These are phyloP conservation scores for Raphanus raphanistrum DNA, from an alignment of 345 rosid genomes.

Conservation along the genomic window DNA sequence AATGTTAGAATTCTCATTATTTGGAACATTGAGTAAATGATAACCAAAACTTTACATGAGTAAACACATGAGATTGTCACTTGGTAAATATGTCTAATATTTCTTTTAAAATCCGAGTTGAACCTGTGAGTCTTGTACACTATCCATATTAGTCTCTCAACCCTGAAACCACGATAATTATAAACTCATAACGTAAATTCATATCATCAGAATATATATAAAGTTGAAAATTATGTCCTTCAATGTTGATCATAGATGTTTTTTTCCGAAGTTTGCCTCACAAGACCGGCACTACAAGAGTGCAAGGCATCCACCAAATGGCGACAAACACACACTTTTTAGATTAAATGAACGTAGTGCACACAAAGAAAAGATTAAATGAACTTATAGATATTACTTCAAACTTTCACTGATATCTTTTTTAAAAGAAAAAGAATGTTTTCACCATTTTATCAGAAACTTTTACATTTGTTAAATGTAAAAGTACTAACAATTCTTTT, in stretches of 20 bases:
- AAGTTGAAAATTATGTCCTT: neutral
- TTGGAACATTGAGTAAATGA: neutral
- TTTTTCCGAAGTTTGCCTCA: slow-evolving; percentile 3
- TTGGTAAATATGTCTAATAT: neutral
- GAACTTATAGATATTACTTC: neutral
- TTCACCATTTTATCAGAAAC: too few species aligned
- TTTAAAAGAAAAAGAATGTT: too few species aligned
- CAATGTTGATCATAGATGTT: neutral
- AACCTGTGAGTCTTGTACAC: neutral
- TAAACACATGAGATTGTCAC: neutral
- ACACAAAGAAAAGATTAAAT: neutral
- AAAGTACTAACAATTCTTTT: too few species aligned
- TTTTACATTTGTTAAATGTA: too few species aligned
- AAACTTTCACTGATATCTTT: too few species aligned
- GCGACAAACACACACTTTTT: slow-evolving; percentile 28
- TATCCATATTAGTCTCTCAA: neutral
- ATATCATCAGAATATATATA: neutral
- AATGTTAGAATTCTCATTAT: neutral
- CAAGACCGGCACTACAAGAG: slow-evolving; percentile 32
- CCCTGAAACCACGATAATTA: neutral
- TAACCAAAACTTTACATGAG: neutral
- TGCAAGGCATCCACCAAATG: neutral
- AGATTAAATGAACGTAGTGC: slow-evolving; percentile 15
- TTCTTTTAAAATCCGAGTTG: neutral
- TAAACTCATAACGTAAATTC: neutral